Percentiles rank a stretch among this genome's conserved stretches.
These are phyloP conservation scores for Xylaria curta DNA, from an alignment of 495 filamentous ascomycete genomes.

Conservation along the genomic window DNA sequence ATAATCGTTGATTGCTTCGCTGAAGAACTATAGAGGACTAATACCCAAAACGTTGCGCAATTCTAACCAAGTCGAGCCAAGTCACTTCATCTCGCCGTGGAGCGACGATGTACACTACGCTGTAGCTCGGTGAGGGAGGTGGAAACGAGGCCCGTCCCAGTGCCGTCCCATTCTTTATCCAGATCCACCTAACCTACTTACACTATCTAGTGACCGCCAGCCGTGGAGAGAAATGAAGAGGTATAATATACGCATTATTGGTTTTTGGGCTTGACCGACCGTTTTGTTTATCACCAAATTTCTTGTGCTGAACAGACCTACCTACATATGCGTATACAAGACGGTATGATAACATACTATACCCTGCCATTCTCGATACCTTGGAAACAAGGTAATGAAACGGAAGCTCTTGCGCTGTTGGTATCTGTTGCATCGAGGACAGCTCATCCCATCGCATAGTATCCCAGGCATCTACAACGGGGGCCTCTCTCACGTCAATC, in stretches of 20 bases:
- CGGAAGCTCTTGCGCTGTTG: constrained; percentile 7
- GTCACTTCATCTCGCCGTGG: constrained; percentile 28
- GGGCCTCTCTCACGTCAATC: constrained; percentile 7
- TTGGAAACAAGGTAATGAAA: constrained; percentile 3
- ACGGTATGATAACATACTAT: not conserved
- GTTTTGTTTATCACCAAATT: constrained; percentile 17
- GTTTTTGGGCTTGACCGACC: constrained; percentile 23
- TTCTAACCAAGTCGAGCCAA: not conserved
- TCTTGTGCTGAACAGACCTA: constrained; percentile 18
- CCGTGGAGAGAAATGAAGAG: constrained; percentile 20
- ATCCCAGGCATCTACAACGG: not conserved
- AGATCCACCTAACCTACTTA: constrained; percentile 30
- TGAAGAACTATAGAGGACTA: not conserved
- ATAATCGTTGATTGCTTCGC: not conserved
- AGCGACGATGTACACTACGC: constrained; percentile 22
- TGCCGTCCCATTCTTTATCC: constrained; percentile 21
- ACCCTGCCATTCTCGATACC: constrained; percentile 12
- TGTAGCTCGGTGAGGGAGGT: constrained; percentile 29
- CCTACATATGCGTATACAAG: not conserved
- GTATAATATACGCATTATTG: constrained; percentile 18
- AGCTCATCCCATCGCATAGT: constrained; percentile 15
- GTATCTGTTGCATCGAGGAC: constrained; percentile 19
- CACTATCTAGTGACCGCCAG: constrained; percentile 17
- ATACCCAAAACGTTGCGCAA: not conserved
- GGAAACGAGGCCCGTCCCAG: constrained; percentile 30